Evolutionary conservation across 352 stramenopile species (phyloP), one percentile per base, ranked within the genome.

Genomic region (Elongisporangium anandrum): DNA sequence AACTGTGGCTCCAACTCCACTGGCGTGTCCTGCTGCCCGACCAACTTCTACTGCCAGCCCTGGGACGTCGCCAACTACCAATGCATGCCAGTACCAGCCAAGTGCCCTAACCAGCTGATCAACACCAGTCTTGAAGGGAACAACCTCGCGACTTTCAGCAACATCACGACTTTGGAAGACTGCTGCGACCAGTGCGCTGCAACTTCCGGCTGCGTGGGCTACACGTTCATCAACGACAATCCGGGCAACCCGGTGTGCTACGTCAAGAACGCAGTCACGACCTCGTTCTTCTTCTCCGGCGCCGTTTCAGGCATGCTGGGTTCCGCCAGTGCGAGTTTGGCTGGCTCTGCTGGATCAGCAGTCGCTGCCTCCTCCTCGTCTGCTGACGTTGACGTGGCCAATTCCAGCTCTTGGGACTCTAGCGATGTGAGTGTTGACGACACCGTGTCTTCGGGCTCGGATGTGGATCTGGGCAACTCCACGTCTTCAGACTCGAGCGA

Each of bases 191-290:
- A 68, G 53, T 81, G 72, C 53, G 50, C 66, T 21, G 64, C 38
- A 15, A 82, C 70, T 17, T 29, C 26, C 16, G 73, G 65, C 20
- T 81, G 75, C 54, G 66, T 77, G 41, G 75, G 68, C 24, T 81
- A 85, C 72, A 81, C 75, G 16, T 85, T 78, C 54, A 51, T 76
- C 57, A 82, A 80, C 66, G 57, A 53, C 52, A 68, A 75, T 39
- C 56, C 66, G 7, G 64, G 66, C 13, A 61, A 62, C 60, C 61
- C 66, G 21, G 66, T 66, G 19, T 75, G 66, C 57, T 77, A 59
- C 52, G 52, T 73, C 23, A 77, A 77, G 66, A 63, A 57, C 12
- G 66, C 64, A 6, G 68, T 72, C 62, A 60, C 60, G 24, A 50
- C 58, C 21, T 65, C 60, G 17, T 67, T 60, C 34, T 65, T 69